Conservation (phyloP, 768 basidiomycete genomes). For the Lentinula sp. region DNA sequence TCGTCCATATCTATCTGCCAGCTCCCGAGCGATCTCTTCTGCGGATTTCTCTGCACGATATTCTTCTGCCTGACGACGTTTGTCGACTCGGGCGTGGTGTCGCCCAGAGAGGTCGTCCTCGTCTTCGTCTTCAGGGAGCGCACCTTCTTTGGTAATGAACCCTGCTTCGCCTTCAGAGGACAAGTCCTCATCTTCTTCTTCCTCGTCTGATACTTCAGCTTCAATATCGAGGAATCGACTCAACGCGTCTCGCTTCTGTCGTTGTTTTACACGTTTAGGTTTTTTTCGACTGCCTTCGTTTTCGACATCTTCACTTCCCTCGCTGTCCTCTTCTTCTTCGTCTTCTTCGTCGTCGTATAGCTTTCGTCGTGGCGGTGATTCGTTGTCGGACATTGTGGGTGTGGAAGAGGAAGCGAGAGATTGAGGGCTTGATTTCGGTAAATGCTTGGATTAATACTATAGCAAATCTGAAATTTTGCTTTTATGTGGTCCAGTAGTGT, state of each 20-base stretch:
- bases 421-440: too few relatives aligned
- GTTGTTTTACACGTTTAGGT: slow-evolving; percentile 58
- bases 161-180: slow-evolving; percentile 47
- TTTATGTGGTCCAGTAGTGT: neutral
- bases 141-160: slow-evolving; percentile 8
- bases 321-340: slow-evolving; percentile 38
- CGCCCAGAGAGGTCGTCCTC: slow-evolving; percentile 54
- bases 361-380: slow-evolving; percentile 12
- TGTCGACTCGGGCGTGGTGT: slow-evolving; percentile 65
- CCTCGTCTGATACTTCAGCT: slow-evolving; percentile 94
- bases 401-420: slow-evolving; percentile 10
- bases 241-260: slow-evolving; percentile 57
- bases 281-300: slow-evolving; percentile 36
- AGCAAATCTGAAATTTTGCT: rapidly evolving
- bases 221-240: slow-evolving; percentile 93
- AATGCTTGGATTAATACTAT: neutral
- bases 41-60: slow-evolving; percentile 61
- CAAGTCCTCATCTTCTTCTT: slow-evolving; percentile 86
- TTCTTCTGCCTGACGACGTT: slow-evolving; percentile 60
- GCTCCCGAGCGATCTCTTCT: slow-evolving; percentile 76
- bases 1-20: slow-evolving; percentile 72
- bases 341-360: slow-evolving; percentile 30
- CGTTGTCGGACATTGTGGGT: slow-evolving; percentile 38
- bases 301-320: slow-evolving; percentile 51
- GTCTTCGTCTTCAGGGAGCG: slow-evolving; percentile 51